These are phyloP conservation scores for Aspergillus incahuasiensis DNA, from an alignment of 495 filamentous ascomycete species.

Conservation along the genomic window DNA sequence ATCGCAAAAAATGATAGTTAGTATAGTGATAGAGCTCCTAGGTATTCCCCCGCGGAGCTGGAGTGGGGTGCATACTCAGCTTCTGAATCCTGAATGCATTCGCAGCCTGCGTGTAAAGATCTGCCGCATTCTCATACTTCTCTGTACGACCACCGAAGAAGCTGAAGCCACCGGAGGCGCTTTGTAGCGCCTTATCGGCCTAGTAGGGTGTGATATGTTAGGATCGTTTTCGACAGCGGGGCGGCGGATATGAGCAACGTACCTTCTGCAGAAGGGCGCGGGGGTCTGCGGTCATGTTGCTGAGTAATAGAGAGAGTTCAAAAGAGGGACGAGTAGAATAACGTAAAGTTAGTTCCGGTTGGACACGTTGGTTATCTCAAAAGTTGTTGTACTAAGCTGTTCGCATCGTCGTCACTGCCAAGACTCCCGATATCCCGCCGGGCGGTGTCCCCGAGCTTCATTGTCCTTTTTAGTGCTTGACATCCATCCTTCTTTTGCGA, in stretches of 20 bases:
- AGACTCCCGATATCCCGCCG: neutral
- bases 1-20: neutral
- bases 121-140: slow-evolving; percentile 79
- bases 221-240: slow-evolving; percentile 30
- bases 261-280: slow-evolving; percentile 57
- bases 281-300: slow-evolving; percentile 48
- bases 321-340: neutral
- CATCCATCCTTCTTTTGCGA: neutral
- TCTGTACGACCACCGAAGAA: slow-evolving; percentile 77
- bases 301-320: neutral
- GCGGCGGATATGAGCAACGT: slow-evolving; percentile 15
- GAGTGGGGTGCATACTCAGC: slow-evolving; percentile 46
- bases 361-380: neutral
- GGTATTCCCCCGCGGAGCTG: neutral
- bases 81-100: slow-evolving; percentile 76
- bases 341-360: neutral
- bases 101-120: slow-evolving; percentile 74
- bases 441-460: neutral
- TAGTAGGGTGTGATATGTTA: slow-evolving; percentile 34
- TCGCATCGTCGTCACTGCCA: slow-evolving; percentile 9
- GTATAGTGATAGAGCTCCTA: neutral
- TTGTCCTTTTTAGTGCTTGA: neutral
- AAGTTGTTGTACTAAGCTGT: neutral
- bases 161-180: slow-evolving; percentile 66
- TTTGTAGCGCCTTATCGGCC: slow-evolving; percentile 72